A percentile compares a stretch with the other conserved stretches of the same genome.
phyloP scores from a whole-genome alignment of 2,329 filamentous ascomycete genomes.

The Apiospora arundinis region DNA sequence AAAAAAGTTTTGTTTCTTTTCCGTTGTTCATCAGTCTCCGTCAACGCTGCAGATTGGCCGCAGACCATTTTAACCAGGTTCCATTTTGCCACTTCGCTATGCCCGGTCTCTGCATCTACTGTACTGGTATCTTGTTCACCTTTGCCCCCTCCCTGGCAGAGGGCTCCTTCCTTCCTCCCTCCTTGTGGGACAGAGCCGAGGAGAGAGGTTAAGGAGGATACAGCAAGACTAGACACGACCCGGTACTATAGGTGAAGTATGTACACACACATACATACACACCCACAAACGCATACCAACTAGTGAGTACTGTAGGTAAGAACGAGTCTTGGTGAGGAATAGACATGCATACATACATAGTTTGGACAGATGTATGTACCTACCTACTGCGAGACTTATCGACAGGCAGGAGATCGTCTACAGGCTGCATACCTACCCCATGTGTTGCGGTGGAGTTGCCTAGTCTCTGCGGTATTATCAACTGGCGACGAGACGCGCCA shows the following conservation, averaged over 20 bases:
- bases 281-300: background rate
- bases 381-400: conserved; percentile 44
- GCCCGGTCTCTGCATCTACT: conserved; percentile 48
- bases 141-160: conserved; percentile 21
- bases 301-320: background rate
- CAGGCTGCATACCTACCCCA: conserved; percentile 52
- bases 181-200: conserved; percentile 14
- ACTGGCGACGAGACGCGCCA: conserved; percentile 89
- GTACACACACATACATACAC: background rate
- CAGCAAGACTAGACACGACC: conserved; percentile 3
- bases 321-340: background rate
- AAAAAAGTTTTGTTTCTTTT: conserved; percentile 25
- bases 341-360: conserved; percentile 8
- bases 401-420: conserved; percentile 53
- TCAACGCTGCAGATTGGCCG: conserved; percentile 47
- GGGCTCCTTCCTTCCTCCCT: background rate
- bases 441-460: conserved; percentile 66
- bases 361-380: conserved; percentile 17
- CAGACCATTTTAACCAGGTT: conserved; percentile 43
- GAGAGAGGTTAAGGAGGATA: conserved; percentile 14
- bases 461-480: conserved; percentile 70
- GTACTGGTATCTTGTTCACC: conserved; percentile 39
- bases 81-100: conserved; percentile 53
- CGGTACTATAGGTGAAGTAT: conserved; percentile 10
- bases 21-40: conserved; percentile 33